Conservation (phyloP, 2,329 filamentous ascomycete species). For the Purpureocillium lavendulum region DNA sequence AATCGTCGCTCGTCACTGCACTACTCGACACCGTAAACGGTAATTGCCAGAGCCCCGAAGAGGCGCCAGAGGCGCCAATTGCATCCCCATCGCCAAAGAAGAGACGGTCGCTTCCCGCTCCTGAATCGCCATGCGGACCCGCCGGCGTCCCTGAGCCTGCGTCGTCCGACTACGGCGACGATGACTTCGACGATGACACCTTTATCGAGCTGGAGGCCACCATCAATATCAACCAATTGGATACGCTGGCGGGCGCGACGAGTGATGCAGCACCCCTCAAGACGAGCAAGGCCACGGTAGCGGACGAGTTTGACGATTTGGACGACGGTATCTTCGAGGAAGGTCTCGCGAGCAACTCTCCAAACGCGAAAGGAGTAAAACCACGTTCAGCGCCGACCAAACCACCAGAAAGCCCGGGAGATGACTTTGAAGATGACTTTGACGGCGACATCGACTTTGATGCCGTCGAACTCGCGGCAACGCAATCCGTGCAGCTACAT, state of each 20-base stretch:
- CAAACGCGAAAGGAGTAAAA: constrained; percentile 3
- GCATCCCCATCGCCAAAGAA: constrained; percentile 38
- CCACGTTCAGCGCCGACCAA: constrained; percentile 6
- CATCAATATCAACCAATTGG: constrained; percentile 25
- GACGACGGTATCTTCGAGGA: constrained; percentile 53
- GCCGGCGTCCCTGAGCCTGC: constrained; percentile 9
- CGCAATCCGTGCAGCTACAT: constrained; percentile 46
- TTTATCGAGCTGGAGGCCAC: constrained; percentile 45
- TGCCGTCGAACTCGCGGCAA: constrained; percentile 63
- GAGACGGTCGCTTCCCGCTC: constrained; percentile 9
- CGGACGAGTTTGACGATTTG: constrained; percentile 55
- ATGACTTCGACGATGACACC: constrained; percentile 52
- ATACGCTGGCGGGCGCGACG: neutral
- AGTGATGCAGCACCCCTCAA: too few species aligned
- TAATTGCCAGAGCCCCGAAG: constrained; percentile 35
- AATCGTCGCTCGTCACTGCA: constrained; percentile 50
- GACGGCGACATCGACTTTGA: constrained; percentile 75
- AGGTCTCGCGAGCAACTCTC: constrained; percentile 17
- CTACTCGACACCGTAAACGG: constrained; percentile 58
- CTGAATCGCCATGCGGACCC: constrained; percentile 12
- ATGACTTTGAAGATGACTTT: constrained; percentile 34
- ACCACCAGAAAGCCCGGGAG: constrained; percentile 12
- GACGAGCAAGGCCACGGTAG: neutral
- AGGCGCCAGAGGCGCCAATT: constrained; percentile 17
- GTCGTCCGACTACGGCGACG: constrained; percentile 45